Percentiles rank a stretch among this genome's conserved stretches.
Conservation (phyloP, 2,329 filamentous ascomycete genomes). For the Hypoxylon sp. region DNA sequence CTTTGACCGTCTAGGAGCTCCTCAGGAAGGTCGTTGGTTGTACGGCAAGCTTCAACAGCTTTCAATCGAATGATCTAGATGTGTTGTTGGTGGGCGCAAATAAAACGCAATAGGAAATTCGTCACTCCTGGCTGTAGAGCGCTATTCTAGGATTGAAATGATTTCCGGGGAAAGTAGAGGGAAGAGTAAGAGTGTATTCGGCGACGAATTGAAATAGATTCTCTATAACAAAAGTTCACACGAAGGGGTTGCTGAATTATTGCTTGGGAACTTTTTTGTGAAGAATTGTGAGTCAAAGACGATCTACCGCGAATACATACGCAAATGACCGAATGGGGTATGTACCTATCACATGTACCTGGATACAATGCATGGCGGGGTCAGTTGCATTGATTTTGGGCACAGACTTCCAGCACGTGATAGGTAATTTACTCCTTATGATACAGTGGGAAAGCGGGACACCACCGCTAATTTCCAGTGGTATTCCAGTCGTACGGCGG, state of each 20-base stretch:
- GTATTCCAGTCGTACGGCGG: constrained; percentile 21
- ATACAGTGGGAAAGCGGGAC: constrained; percentile 19
- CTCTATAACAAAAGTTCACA: background rate
- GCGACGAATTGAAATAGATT: background rate
- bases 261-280: constrained; percentile 14
- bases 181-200: background rate
- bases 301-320: constrained; percentile 23
- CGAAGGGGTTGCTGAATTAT: background rate
- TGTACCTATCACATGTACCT: constrained; percentile 14
- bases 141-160: background rate
- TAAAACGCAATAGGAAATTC: constrained; percentile 13
- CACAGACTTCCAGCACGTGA: constrained; percentile 36
- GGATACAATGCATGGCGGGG: constrained; percentile 35
- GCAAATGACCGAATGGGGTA: constrained; percentile 31
- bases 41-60: constrained; percentile 17
- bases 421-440: constrained; percentile 27
- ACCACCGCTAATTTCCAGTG: constrained; percentile 39
- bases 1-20: constrained; percentile 6
- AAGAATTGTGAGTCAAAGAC: constrained; percentile 31
- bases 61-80: constrained; percentile 11
- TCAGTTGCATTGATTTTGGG: constrained; percentile 29
- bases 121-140: background rate
- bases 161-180: background rate
- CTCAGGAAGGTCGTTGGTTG: constrained; percentile 4
- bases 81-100: constrained; percentile 32